Conservation (phyloP, 345 rosid genomes). For the Gossypium stocksii region DNA sequence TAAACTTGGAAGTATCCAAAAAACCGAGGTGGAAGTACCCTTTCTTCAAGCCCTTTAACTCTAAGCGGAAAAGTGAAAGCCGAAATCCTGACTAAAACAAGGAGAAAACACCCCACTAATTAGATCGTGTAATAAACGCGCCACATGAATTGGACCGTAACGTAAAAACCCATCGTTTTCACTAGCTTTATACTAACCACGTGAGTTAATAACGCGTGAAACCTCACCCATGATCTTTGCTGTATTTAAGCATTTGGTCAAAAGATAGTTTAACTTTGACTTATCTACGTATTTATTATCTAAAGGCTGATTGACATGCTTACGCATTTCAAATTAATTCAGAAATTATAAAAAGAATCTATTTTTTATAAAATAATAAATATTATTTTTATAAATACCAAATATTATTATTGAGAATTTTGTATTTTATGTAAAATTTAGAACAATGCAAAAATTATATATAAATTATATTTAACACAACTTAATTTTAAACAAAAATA, state of each 20-base stretch:
- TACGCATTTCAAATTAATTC: too few species aligned
- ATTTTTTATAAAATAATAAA: too few species aligned
- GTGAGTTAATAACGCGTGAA: background rate
- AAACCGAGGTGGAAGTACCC: background rate
- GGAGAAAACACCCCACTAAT: background rate
- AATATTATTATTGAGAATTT: too few species aligned
- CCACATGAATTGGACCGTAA: background rate
- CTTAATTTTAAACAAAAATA: too few species aligned
- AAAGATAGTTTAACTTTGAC: background rate
- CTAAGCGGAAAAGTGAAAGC: constrained; percentile 9
- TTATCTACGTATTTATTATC: too few species aligned
- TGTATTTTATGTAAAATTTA: too few species aligned
- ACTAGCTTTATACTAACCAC: background rate
- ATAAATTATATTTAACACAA: too few species aligned
- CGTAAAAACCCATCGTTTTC: background rate
- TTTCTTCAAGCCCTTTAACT: background rate
- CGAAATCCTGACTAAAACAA: background rate
- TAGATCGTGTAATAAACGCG: background rate
- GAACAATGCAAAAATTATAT: too few species aligned
- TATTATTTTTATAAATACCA: too few species aligned
- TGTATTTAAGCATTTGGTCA: constrained; percentile 23
- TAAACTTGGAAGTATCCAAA: constrained; percentile 12
- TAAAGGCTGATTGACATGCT: too few species aligned
- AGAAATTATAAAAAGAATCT: too few species aligned
- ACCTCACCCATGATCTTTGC: background rate